Evolutionary conservation across 108 stramenopile species (phyloP).

Genomic region (Skeletonema grethae): DNA sequence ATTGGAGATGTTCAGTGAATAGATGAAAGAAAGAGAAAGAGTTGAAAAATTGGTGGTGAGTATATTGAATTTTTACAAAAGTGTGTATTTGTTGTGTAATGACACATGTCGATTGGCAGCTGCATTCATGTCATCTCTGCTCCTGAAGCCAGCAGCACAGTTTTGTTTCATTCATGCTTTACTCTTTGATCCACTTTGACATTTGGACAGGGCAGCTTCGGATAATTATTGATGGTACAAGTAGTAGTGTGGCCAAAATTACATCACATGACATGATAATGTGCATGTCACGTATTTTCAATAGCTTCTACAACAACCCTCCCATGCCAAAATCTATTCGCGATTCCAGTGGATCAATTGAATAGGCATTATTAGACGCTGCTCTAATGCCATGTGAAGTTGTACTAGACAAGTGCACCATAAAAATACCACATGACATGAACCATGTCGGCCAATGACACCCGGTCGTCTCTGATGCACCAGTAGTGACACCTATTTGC

Average conservation of each 20-base stretch:
- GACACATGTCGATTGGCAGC: neutral
- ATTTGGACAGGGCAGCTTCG: too few species aligned
- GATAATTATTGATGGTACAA: too few species aligned
- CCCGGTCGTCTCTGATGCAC: neutral
- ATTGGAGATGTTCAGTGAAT: too few species aligned
- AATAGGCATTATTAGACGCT: neutral
- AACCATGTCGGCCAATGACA: slow-evolving; percentile 2
- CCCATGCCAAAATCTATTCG: too few species aligned
- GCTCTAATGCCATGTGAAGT: too few species aligned
- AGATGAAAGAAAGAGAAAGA: neutral
- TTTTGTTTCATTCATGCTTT: neutral
- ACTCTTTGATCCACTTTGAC: too few species aligned
- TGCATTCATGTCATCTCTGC: neutral
- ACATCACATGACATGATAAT: too few species aligned
- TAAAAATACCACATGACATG: neutral
- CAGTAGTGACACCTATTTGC: neutral
- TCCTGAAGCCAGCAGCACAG: neutral
- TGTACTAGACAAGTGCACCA: neutral
- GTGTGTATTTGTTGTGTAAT: neutral
- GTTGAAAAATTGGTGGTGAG: neutral
- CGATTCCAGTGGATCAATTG: neutral
- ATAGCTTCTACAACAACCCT: too few species aligned
- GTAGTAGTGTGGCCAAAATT: too few species aligned
- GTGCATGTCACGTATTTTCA: too few species aligned
- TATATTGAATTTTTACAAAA: neutral